Base-by-base conservation (phyloP, 345 rosid species). In the Heritiera littoralis region DNA sequence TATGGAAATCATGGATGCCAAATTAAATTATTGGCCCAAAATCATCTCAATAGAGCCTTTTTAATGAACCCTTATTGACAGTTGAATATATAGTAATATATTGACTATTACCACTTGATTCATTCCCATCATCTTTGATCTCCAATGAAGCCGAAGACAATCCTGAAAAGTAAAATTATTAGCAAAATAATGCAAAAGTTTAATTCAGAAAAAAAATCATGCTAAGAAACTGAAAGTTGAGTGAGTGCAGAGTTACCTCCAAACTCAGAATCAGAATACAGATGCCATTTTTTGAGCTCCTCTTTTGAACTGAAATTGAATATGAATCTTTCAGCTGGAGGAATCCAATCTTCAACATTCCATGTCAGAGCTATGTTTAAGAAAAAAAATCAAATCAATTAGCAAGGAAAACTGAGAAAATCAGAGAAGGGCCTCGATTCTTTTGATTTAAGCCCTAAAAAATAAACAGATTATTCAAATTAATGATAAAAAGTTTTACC, bases 221-320 rank as follows among this genome's bases (percentile, higher is more conserved):
- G 51, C n/a, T 38, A 55, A 73, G 65, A 73, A 43, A 43, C 45
- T 18, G 49, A 56, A 55, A 2, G 6, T 1, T 1, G 35, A 67
- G 76, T 32, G 79, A 64, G 76, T 65, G 48, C 9, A 23, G 58
- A 74, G 52, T 51, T 89, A 95, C 99, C 98, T 86, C 98, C 99
- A 81, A 84, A 95, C 81, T 93, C 96, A 68, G 98, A 89, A 86
- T 93, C 99, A 2, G 99, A 93, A 86, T 91, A 93, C 3, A 93
- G 84, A 86, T 95, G 98, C 99, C 99, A 93, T 81, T 81, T 90
- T 59, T 89, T 93, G 12, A 95, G 83, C 83, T 95, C 94, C 72
- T 93, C 93, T 86, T 82, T 93, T 0, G 98, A 88, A 80, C 82
- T 84, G 83, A 95, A 95, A 81, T 84, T 88, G 86, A 92, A 95